Evolutionary conservation across 768 basidiomycete species (phyloP).

Genomic region (Dacryopinax spathularia): DNA sequence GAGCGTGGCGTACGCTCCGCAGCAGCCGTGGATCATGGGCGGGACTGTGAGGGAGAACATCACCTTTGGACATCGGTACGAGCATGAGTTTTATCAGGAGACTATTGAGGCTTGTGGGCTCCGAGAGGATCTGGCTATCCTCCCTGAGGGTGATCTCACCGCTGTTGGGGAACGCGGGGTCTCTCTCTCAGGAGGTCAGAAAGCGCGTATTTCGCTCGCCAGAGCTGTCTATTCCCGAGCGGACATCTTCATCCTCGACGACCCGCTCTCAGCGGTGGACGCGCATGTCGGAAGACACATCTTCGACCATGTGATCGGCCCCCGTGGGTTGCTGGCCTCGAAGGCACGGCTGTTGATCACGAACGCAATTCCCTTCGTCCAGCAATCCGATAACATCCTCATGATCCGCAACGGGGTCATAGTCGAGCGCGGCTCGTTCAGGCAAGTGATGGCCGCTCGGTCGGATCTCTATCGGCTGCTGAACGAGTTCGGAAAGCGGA

Average conservation of each 20-base stretch:
- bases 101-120: slow-evolving; percentile 60
- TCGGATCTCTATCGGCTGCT: slow-evolving; percentile 62
- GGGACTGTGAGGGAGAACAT: slow-evolving; percentile 83
- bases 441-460: slow-evolving; percentile 38
- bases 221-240: slow-evolving; percentile 32
- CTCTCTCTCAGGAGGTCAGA: slow-evolving; percentile 48
- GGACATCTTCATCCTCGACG: slow-evolving; percentile 33
- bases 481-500: slow-evolving; percentile 18
- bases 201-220: slow-evolving; percentile 70
- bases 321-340: slow-evolving; percentile 60
- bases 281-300: slow-evolving; percentile 80
- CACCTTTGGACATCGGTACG: slow-evolving; percentile 76
- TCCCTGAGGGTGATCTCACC: slow-evolving; percentile 70
- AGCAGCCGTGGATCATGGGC: slow-evolving; percentile 82
- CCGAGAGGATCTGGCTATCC: slow-evolving; percentile 57
- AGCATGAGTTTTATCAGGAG: slow-evolving; percentile 61
- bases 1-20: slow-evolving; percentile 66
- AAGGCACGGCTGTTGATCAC: slow-evolving; percentile 81
- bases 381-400: slow-evolving; percentile 56
- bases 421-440: slow-evolving; percentile 57
- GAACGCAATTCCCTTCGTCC: slow-evolving; percentile 72
- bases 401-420: slow-evolving; percentile 74
- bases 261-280: slow-evolving; percentile 46
- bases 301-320: slow-evolving; percentile 79
- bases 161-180: slow-evolving; percentile 75